These are phyloP conservation scores for Anthostomella pinea DNA, from an alignment of 2,329 filamentous ascomycete species.

Conservation along the genomic window DNA sequence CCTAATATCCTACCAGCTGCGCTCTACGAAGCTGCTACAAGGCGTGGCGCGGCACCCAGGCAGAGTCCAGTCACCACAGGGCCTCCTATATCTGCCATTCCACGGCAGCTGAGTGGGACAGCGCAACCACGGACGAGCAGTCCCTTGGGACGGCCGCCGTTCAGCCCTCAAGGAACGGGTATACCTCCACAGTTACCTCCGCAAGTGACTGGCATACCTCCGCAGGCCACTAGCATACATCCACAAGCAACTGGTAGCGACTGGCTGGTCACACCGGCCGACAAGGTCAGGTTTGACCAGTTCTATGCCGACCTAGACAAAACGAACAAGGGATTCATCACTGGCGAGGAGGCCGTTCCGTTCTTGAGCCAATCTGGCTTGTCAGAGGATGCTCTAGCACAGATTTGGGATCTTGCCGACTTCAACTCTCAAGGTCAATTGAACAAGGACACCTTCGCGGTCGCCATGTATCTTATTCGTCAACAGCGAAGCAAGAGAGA, in stretches of 20 bases:
- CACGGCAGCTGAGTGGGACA: conserved; percentile 77
- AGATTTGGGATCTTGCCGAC: conserved; percentile 96
- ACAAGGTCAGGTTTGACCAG: conserved; percentile 84
- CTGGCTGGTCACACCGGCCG: conserved; percentile 79
- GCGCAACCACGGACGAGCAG: conserved; percentile 61
- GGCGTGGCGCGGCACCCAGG: conserved; percentile 53
- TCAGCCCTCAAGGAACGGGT: conserved; percentile 42
- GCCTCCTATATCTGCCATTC: conserved; percentile 65
- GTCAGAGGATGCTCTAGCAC: conserved; percentile 82
- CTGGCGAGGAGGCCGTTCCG: conserved; percentile 87
- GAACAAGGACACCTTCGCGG: conserved; percentile 86
- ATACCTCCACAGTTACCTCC: conserved; percentile 25
- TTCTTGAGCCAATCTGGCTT: conserved; percentile 94
- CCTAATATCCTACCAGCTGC: conserved; percentile 79
- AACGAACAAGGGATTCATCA: conserved; percentile 76
- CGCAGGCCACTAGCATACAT: conserved; percentile 39
- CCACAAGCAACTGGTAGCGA: conserved; percentile 56
- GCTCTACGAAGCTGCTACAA: conserved; percentile 85
- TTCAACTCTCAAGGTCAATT: conserved; percentile 86
- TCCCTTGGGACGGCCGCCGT: conserved; percentile 51
- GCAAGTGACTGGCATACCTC: too few relatives aligned
- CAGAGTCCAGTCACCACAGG: conserved; percentile 51
- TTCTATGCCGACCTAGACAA: conserved; percentile 85
- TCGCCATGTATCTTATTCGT: conserved; percentile 95
- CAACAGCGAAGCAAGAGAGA: conserved; percentile 77